phyloP scores from a whole-genome alignment of 345 rosid genomes.

The Bretschneidera sinensis region DNA sequence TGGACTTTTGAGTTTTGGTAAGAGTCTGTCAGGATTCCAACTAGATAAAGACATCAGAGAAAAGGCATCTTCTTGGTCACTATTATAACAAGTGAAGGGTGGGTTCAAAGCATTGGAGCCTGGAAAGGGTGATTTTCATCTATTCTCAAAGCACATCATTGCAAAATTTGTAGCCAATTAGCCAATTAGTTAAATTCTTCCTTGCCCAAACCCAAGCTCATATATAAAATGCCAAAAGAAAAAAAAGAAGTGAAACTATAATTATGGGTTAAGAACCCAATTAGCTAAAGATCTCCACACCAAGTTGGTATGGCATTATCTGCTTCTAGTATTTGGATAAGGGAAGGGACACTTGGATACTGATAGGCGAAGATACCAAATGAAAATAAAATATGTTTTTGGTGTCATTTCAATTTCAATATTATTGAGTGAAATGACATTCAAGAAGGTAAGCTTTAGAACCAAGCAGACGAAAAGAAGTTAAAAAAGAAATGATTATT shows the following conservation, averaged over 20 bases:
- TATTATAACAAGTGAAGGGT: not conserved
- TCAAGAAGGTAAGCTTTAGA: conserved; percentile 7
- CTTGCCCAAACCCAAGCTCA: not conserved
- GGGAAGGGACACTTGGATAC: conserved; percentile 11
- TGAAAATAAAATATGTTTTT: not conserved
- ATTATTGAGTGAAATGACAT: conserved; percentile 15
- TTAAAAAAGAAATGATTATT: conserved; percentile 16
- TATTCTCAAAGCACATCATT: not conserved
- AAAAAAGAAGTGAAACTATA: not conserved
- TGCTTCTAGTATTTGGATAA: conserved; percentile 1
- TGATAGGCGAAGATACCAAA: not conserved
- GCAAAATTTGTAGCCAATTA: too few relatives aligned
- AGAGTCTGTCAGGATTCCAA: conserved; percentile 25
- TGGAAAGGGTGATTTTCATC: not conserved
- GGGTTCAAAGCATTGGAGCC: not conserved
- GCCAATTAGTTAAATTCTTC: not conserved
- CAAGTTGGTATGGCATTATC: not conserved
- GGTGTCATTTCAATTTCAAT: conserved; percentile 23
- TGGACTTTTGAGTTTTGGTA: conserved; percentile 10
- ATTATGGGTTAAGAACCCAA: too few relatives aligned
- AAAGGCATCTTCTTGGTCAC: conserved; percentile 20
- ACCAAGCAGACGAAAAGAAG: conserved; percentile 14
- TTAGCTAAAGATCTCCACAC: not conserved
- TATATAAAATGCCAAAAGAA: not conserved
- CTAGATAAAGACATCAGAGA: conserved; percentile 14